Evolutionary conservation across 352 stramenopile species (phyloP), one percentile per base, ranked within the genome.

Genomic region (Paralagenidium karlingii): DNA sequence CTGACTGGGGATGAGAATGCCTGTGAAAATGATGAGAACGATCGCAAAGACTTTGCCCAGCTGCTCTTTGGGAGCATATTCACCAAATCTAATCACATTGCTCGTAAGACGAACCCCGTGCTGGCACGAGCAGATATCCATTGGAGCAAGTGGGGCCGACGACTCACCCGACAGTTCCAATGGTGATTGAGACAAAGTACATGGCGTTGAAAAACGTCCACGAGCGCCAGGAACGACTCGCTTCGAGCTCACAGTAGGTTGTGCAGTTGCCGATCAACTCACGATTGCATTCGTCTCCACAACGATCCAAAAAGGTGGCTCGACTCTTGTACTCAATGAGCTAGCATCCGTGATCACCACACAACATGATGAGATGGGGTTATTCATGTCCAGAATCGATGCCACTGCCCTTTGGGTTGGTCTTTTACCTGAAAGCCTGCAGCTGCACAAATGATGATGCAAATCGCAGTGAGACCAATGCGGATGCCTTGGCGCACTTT

Each of bases 101-200:
- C 21, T 24, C 20, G 16, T 11, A 45, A 24, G 44, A 29, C 11
- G 4, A 30, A 42, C 15, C n/a, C n/a, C n/a, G n/a, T n/a, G n/a
- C n/a, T n/a, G n/a, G n/a, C n/a, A n/a, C n/a, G n/a, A n/a, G n/a
- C n/a, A n/a, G n/a, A n/a, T n/a, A n/a, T n/a, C n/a, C n/a, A n/a
- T n/a, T 18, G 18, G 16, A 27, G 8, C 3, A 8, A 38, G 6
- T 19, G 1, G 28, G 15, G 18, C 6, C 16, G 29, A 7, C 26
- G 13, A 32, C 2, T 2, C 13, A 90, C 63, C 74, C 77, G 30
- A 91, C 71, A 13, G 78, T 90, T 43, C 58, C 64, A 43, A 90
- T 86, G 0, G 77, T 90, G 42, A 85, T 87, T 38, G 77, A 82
- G 16, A 91, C 63, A 45, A 91, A 85, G 47, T 91, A 91, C 26